Base-by-base conservation (phyloP, 768 basidiomycete genomes). In the Auricularia heimuer region DNA sequence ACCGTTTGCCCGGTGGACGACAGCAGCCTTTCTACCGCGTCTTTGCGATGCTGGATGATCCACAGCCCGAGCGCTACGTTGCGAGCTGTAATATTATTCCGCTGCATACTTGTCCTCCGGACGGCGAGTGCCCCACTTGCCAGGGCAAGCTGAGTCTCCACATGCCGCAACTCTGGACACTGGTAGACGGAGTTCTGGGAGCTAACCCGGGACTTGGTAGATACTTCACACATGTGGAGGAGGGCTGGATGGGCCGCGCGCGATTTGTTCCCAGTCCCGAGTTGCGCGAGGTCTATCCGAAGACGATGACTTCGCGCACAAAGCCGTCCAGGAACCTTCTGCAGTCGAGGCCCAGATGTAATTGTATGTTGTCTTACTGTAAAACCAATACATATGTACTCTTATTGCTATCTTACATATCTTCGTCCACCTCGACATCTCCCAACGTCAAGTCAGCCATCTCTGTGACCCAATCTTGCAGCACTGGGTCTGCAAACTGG, bases 311-410 rank as follows among this genome's bases (percentile, higher is more conserved):
- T 60, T 60, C 33, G 34, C 56, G 10, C 11, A 14, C 14, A 6
- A 34, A 24, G 24, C 34, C 29, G 36, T 60, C 47, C 47, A 51
- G 18, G 47, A 42, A 14, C 39, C 39, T 10, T 8, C 12, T 10
- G 39, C 39, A 42, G 29, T 29, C 29, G 29, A 29, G 29, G 29
- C 29, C 29, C 2, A 29, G 29, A 29, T 3, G 29, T 29, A 29
- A 29, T 29, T 29, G 2, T 29, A 29, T 29, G 29, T 29, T 29
- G 2, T 29, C 29, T 29, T 29, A 29, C 29, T 29, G 29, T 29
- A 29, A 29, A 29, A 29, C 29, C 29, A n/a, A 80, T 79, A 11
- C 82, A 80, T 34, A 82, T 75, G 69, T 93, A 95, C 71, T 92
- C 89, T 63, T 75, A 12, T 68, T 70, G 1, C 61, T 66, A 16